phyloP scores from a whole-genome alignment of 169 alveolate genomes.

The Plasmodium coatneyi region DNA sequence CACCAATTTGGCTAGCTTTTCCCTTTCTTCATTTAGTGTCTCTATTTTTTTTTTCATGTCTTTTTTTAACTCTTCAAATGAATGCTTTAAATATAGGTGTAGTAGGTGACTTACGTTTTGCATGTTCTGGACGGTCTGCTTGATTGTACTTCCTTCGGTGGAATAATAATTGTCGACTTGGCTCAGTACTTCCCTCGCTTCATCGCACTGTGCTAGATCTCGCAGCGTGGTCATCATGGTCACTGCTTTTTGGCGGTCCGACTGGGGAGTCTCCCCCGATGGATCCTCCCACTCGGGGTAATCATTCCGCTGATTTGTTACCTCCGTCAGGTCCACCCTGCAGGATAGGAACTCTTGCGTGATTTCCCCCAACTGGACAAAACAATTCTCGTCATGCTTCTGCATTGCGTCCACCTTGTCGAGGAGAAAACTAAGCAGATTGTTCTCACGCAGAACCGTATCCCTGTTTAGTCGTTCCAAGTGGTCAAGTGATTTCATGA shows the following conservation, averaged over 20 bases:
- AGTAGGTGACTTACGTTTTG: conserved; percentile 2
- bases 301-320: background rate
- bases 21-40: background rate
- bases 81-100: conserved; percentile 1
- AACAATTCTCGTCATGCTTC: conserved; percentile 1
- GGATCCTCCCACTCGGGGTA: background rate
- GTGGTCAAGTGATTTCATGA: background rate
- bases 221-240: background rate
- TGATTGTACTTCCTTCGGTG: background rate
- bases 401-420: conserved; percentile 14
- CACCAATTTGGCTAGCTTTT: background rate
- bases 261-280: background rate
- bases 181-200: background rate
- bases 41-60: background rate
- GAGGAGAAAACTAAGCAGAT: conserved; percentile 16
- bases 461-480: conserved; percentile 4
- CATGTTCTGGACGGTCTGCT: conserved; percentile 9
- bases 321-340: background rate
- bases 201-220: background rate
- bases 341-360: conserved; percentile 19
- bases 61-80: background rate
- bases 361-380: background rate
- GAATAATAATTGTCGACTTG: background rate
- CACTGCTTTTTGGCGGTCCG: background rate
- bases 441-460: background rate